Evolutionary conservation across 495 filamentous ascomycete species (phyloP), one percentile per base, ranked within the genome.

Genomic region (Podospora australis): DNA sequence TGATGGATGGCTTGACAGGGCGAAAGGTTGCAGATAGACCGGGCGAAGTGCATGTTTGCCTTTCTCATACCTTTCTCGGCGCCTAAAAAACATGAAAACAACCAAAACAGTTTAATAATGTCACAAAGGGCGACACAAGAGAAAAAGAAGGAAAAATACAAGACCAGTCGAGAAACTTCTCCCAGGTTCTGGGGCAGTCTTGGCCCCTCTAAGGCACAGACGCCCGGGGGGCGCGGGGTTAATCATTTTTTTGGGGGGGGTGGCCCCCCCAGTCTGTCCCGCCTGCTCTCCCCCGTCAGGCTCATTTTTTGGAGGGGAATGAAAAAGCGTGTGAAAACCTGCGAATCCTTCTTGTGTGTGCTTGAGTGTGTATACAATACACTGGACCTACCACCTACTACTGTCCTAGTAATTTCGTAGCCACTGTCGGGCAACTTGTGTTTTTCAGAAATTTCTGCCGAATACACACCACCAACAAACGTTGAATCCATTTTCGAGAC

Each of bases 91-190:
- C n/a, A n/a, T n/a, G n/a, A n/a, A n/a, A n/a, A n/a, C n/a, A n/a
- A n/a, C n/a, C n/a, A n/a, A 30, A 13, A 30, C 28, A 30, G 28
- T 30, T 30, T n/a, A n/a, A n/a, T n/a, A n/a, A n/a, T n/a, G n/a
- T n/a, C n/a, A 7, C 28, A 6, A 30, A 30, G 6, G 6, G 7
- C 35, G 16, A 39, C 14, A 23, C 20, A n/a, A 17, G 28, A 29
- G 6, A 11, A 11, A 11, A 36, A 36, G 32, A 36, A 16, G 1
- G 13, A 6, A 36, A 19, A 36, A 36, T n/a, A 36, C 32, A 19
- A 28, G 38, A 11, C 43, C 52, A 55, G 52, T 59, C 55, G 53
- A 52, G 60, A 63, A 63, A 29, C 39, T 63, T 65, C 60, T 65
- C 39, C 42, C 20, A 43, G 32, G 39, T 65, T 65, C 60, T 55